Evolutionary conservation across 441 rosid species (phyloP).

Genomic region (Euphorbia corollata): DNA sequence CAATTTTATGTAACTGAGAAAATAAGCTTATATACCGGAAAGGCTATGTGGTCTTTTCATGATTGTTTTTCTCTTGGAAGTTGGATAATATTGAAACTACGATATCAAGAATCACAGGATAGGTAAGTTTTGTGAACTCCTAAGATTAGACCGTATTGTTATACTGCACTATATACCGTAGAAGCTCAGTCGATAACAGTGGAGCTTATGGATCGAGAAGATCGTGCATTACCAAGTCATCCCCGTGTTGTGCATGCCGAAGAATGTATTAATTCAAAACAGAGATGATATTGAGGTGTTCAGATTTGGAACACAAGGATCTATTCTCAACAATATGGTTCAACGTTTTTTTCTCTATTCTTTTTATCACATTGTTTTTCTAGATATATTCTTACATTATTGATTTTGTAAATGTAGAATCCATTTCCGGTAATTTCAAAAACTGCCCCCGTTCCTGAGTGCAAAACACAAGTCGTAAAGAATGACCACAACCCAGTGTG

Average conservation of each 20-base stretch:
- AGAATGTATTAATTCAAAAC: conserved; percentile 65
- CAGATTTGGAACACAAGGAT: conserved; percentile 67
- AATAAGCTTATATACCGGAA: too few species aligned
- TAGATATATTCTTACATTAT: neutral
- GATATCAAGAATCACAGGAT: too few species aligned
- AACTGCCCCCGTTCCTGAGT: conserved; percentile 59
- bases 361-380: too few species aligned
- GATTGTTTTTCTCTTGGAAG: too few species aligned
- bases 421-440: conserved; percentile 80
- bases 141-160: too few species aligned
- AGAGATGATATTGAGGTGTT: conserved; percentile 67
- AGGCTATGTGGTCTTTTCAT: too few species aligned
- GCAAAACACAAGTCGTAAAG: conserved; percentile 81
- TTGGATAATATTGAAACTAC: too few species aligned
- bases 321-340: conserved; percentile 67
- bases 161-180: too few species aligned
- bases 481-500: conserved; percentile 64
- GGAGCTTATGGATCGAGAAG: conserved; percentile 52
- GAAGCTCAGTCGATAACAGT: conserved; percentile 37
- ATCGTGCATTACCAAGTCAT: conserved; percentile 30
- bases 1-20: too few species aligned
- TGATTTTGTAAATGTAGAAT: conserved; percentile 45
- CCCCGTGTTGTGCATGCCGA: conserved; percentile 63
- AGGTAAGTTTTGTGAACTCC: too few species aligned
- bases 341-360: conserved; percentile 15